Base-by-base conservation (phyloP, 345 rosid genomes). In the Zanthoxylum bungeanum region DNA sequence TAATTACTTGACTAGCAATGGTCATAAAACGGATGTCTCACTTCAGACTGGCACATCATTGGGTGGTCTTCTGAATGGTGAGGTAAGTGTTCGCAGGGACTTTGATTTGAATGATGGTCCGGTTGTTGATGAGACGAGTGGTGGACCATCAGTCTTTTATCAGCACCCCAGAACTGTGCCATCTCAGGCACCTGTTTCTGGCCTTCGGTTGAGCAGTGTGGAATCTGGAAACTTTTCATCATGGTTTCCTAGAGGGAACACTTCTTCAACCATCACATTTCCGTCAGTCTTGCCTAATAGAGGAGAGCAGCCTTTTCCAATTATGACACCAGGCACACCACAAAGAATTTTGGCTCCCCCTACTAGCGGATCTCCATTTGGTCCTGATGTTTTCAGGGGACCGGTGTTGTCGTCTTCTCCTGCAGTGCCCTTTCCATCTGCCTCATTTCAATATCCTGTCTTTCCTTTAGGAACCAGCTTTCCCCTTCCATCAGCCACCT, bases 61-160 rank as follows among this genome's bases (percentile, higher is more conserved):
- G 7, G 67, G 64, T 57, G 82, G 81, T 52, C 57, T 77, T 55
- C 75, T 73, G 64, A 82, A 77, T 49, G 73, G 81, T 68, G 88
- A 78, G 62, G 68, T 50, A 37, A 83, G 80, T 77, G 76, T 71
- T 12, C 73, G 63, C 62, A 80, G 89, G 74, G 97, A 87, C 76
- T 92, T 92, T 46, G 98, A 94, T 79, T 80, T 94, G 86, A 94
- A 94, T 68, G 88, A 91, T 83, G 97, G 94, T 51, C 97, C 97
- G 2, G 64, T 74, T 50, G 74, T 61, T 39, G 97, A 90, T 76
- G 95, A 93, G 49, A 73, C 28, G 33, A 64, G 61, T 77, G 79
- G 72, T 22, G 97, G 87, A 59, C 80, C 91, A 62, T 78, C 87
- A 19, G 56, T 72, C 21, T 73, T 81, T 64, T 75, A 68, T 64